Conservation (phyloP, 169 alveolate genomes). For the Plasmodium berghei region DNA sequence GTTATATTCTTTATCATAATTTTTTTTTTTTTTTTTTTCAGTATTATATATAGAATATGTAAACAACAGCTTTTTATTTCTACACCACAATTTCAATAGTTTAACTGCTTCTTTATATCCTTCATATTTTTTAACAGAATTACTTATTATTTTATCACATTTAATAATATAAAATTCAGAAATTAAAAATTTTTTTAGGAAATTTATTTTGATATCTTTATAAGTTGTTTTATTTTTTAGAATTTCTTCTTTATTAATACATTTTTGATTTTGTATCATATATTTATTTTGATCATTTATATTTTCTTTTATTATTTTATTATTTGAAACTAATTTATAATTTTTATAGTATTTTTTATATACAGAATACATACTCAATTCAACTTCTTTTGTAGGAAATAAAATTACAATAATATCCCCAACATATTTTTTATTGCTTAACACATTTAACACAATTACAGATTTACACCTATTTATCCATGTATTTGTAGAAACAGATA, state of each 20-base stretch:
- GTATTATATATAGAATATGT: constrained; percentile 4
- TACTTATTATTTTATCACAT: constrained; percentile 21
- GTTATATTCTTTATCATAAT: constrained; percentile 1
- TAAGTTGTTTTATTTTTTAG: neutral
- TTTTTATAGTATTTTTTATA: neutral
- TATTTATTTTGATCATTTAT: neutral
- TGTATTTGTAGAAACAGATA: constrained; percentile 1
- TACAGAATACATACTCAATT: neutral
- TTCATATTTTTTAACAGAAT: neutral
- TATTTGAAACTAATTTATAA: neutral
- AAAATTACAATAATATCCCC: constrained; percentile 25
- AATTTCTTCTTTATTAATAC: neutral
- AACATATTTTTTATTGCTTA: constrained; percentile 10
- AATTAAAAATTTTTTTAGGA: constrained; percentile 1
- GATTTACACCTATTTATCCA: constrained; percentile 33
- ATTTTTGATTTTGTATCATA: neutral
- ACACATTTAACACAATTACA: constrained; percentile 2
- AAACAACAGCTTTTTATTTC: constrained; percentile 14
- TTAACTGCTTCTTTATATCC: constrained; percentile 32
- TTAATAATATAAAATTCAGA: constrained; percentile 21
- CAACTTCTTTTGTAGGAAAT: constrained; percentile 27
- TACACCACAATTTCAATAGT: constrained; percentile 39
- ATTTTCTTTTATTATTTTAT: neutral
- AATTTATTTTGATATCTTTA: neutral
- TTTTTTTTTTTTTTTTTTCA: neutral